Evolutionary conservation across 208 protist genomes (phyloP).

Genomic region (Wallacemonas sp.): DNA sequence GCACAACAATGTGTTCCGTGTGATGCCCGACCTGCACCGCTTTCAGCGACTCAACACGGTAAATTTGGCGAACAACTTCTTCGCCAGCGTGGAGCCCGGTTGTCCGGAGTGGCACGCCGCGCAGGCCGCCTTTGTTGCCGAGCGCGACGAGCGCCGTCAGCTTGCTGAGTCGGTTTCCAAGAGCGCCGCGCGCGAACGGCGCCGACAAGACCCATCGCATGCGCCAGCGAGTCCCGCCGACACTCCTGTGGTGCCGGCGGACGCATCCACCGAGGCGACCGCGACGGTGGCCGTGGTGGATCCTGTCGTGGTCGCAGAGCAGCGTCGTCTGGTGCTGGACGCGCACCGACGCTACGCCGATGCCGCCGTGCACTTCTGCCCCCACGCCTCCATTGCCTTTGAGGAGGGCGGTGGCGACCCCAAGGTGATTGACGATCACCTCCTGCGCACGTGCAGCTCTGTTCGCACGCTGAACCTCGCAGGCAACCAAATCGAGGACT

Average conservation of each 20-base stretch:
- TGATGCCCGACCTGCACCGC: conserved; percentile 85
- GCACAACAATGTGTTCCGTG: conserved; percentile 90
- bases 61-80: conserved; percentile 92
- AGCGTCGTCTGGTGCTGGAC: conserved; percentile 32
- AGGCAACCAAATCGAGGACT: conserved; percentile 71
- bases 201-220: conserved; percentile 9
- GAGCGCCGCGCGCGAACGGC: conserved; percentile 34
- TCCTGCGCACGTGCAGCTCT: conserved; percentile 56
- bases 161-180: conserved; percentile 38
- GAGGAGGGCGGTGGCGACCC: conserved; percentile 8
- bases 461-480: conserved; percentile 82
- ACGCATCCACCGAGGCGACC: background rate
- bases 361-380: conserved; percentile 35
- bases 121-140: background rate
- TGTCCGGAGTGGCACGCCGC: conserved; percentile 47
- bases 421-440: background rate
- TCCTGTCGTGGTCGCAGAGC: conserved; percentile 4
- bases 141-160: background rate
- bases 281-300: background rate
- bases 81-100: conserved; percentile 56
- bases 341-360: conserved; percentile 32
- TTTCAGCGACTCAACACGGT: conserved; percentile 87
- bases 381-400: conserved; percentile 25
- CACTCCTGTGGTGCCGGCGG: background rate
- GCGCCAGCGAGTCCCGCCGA: too few species aligned